A percentile compares a stretch with the other conserved stretches of the same genome.
Conservation (phyloP, 2,329 filamentous ascomycete species). For the Neonectria hederae region DNA sequence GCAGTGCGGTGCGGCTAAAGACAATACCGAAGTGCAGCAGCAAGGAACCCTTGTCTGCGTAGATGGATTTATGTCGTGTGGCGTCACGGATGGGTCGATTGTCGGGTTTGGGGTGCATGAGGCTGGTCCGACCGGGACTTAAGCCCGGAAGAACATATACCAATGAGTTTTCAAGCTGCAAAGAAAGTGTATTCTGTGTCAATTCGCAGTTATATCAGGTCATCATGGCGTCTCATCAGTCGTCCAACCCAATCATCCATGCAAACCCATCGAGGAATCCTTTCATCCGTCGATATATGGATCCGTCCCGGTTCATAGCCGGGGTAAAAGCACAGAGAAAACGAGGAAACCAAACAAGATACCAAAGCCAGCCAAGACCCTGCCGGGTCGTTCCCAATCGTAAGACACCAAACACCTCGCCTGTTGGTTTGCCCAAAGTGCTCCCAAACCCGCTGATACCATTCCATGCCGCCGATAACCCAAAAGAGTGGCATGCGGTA, state of each 20-base stretch:
- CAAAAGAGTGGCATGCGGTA: not conserved
- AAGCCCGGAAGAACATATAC: conserved; percentile 22
- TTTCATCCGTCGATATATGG: conserved; percentile 27
- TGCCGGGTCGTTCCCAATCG: conserved; percentile 11
- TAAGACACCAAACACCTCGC: conserved; percentile 29
- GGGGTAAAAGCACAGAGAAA: conserved; percentile 3
- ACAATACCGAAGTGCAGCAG: conserved; percentile 5
- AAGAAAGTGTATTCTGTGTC: conserved; percentile 25
- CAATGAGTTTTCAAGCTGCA: conserved; percentile 27
- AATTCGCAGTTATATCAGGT: conserved; percentile 38
- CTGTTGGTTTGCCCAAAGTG: conserved; percentile 21
- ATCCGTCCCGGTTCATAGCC: conserved; percentile 30
- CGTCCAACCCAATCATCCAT: conserved; percentile 29
- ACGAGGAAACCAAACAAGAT: conserved; percentile 8
- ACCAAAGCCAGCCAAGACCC: conserved; percentile 12
- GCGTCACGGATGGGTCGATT: conserved; percentile 44
- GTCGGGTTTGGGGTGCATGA: conserved; percentile 32
- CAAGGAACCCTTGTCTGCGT: conserved; percentile 3
- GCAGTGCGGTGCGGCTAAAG: conserved; percentile 4
- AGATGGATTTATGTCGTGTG: conserved; percentile 29
- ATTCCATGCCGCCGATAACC: conserved; percentile 1
- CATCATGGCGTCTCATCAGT: conserved; percentile 35
- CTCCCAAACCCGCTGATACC: conserved; percentile 16
- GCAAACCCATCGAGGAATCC: conserved; percentile 17
- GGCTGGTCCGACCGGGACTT: conserved; percentile 30